Evolutionary conservation across 805 yeast genomes (phyloP), one percentile per base, ranked within the genome.

Genomic region (Martiniozyma abietophila): DNA sequence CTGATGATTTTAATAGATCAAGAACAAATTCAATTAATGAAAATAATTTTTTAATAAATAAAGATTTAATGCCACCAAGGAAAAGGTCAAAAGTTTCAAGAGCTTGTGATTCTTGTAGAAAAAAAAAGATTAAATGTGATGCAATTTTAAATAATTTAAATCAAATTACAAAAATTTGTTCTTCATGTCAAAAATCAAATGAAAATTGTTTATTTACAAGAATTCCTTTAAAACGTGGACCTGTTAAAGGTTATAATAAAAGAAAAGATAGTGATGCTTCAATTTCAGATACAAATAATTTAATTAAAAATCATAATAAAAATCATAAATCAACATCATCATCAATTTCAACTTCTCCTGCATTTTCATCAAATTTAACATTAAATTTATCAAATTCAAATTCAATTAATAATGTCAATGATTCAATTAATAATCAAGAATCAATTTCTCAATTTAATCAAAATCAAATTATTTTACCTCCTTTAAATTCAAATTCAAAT

Each of bases 81-180:
- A 78, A 79, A 48, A 48, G 88, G 37, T 67, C 80, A 7, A 81
- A 81, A 51, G 85, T 80, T 0, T 78, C 86, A 1, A 56, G 94
- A 34, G 92, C 89, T 2, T 81, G 94, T 51, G 94, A 81, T 51
- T 76, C 78, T 35, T 81, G 92, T 53, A 65, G 92, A 24, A 64
- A 80, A 29, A 79, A 80, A 53, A 81, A 81, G 50, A 67, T 80
- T 16, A 65, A 73, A 35, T 81, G 94, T 57, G 76, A 80, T 51
- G 84, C 81, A 16, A 66, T 66, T 18, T 65, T 68, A 38, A 62
- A 63, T 33, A 55, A 64, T 5, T 62, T 69, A 14, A 69, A 59
- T 45, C 58, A 60, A 8, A 67, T 75, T n/a, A 58, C 67, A 24
- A 66, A 65, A 39, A 53, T 64, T 2, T 81, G 94, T 52, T 58